Percentiles rank a stretch among this genome's conserved stretches.
phyloP scores from a whole-genome alignment of 2,329 filamentous ascomycete genomes.

The Celoporthe dispersa region DNA sequence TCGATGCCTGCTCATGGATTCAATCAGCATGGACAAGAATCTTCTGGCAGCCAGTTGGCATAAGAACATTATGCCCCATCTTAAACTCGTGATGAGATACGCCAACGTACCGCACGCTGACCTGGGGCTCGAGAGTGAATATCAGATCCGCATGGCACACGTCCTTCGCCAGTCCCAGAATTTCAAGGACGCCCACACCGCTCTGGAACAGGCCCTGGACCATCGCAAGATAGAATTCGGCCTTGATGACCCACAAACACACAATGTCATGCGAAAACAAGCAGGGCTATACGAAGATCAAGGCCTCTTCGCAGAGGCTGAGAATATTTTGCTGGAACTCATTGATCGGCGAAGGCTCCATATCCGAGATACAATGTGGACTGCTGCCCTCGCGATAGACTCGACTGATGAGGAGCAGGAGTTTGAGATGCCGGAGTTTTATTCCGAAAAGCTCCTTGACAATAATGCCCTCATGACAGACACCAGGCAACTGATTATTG shows the following conservation, averaged over 20 bases:
- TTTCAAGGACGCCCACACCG: neutral
- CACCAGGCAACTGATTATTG: neutral
- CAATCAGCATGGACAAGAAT: neutral
- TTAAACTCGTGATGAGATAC: neutral
- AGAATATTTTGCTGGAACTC: constrained; percentile 4
- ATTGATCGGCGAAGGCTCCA: constrained; percentile 14
- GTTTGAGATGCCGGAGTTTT: neutral
- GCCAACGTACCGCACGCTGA: neutral
- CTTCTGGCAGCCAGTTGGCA: neutral
- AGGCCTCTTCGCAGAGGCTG: constrained; percentile 1
- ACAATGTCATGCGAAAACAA: neutral
- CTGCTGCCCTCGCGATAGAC: neutral
- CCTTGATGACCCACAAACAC: neutral
- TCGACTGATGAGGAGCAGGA: neutral
- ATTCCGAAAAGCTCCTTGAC: neutral
- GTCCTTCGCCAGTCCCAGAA: constrained; percentile 5
- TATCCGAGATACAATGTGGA: neutral
- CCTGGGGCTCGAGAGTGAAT: constrained; percentile 8
- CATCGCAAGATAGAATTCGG: constrained; percentile 12
- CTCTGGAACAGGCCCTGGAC: neutral
- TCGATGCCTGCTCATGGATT: constrained; percentile 14
- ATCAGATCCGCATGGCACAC: neutral
- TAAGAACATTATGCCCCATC: constrained; percentile 1
- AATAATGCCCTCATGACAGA: neutral
- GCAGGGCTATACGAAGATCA: neutral